A percentile compares a stretch with the other conserved stretches of the same genome.
phyloP scores from a whole-genome alignment of 2,329 filamentous ascomycete species.

The Cladosporium austrohemisphaericum region DNA sequence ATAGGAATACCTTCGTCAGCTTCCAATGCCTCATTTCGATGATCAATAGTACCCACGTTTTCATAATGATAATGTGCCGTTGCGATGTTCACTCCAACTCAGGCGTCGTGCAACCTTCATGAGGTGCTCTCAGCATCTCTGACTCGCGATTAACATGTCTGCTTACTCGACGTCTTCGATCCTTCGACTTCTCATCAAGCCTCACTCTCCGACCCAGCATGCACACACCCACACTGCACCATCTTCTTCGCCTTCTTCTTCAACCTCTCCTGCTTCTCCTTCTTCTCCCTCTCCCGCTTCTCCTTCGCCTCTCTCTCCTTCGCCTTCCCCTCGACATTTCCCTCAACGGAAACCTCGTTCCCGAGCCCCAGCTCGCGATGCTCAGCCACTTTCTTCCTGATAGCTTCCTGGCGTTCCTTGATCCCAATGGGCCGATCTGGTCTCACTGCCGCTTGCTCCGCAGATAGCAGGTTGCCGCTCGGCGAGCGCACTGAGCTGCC shows the following conservation, averaged over 20 bases:
- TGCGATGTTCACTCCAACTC: too few species aligned
- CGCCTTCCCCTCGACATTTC: constrained; percentile 1
- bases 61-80: too few species aligned
- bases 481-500: constrained; percentile 28
- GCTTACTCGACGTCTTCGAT: too few species aligned
- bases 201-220: constrained; percentile 70
- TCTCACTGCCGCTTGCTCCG: constrained; percentile 24
- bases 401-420: constrained; percentile 35
- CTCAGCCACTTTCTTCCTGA: constrained; percentile 18
- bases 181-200: too few species aligned
- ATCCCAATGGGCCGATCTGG: constrained; percentile 33
- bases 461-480: constrained; percentile 29
- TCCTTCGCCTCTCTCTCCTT: not conserved
- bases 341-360: not conserved
- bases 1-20: too few species aligned
- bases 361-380: not conserved
- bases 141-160: too few species aligned
- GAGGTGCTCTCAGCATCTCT: too few species aligned
- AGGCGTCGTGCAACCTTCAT: too few species aligned
- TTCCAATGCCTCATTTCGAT: too few species aligned
- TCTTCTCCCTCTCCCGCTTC: not conserved
- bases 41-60: too few species aligned
- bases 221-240: too few species aligned
- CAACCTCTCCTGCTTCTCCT: constrained; percentile 29
- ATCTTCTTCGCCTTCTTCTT: constrained; percentile 60